A percentile compares a stretch with the other conserved stretches of the same genome.
phyloP scores from a whole-genome alignment of 176 grass and related monocot species.

The Sorghum bicolor region DNA sequence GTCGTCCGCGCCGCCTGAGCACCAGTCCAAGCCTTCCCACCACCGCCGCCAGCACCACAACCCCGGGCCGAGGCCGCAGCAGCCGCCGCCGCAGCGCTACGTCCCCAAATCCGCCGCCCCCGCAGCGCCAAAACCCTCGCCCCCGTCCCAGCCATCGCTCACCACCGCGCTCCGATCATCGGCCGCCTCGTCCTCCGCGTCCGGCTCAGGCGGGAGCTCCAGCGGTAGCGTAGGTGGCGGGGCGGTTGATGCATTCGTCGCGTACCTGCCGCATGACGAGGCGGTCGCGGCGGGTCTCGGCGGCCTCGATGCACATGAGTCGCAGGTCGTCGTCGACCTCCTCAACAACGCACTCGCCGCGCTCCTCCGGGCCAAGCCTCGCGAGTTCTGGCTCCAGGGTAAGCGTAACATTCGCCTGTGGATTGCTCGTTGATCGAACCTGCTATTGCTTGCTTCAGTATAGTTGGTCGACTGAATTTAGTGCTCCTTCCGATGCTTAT shows the following conservation, averaged over 20 bases:
- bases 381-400: constrained; percentile 57
- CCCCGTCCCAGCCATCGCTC: constrained; percentile 40
- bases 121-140: constrained; percentile 32
- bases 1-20: constrained; percentile 38
- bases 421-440: neutral
- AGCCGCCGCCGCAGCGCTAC: constrained; percentile 41
- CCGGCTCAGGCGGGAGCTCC: constrained; percentile 4
- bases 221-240: neutral
- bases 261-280: constrained; percentile 93
- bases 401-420: neutral
- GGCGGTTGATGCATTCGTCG: constrained; percentile 47
- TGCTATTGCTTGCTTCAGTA: neutral
- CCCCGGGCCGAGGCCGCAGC: constrained; percentile 21
- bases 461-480: constrained; percentile 2
- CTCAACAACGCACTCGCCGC: constrained; percentile 67
- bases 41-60: constrained; percentile 37
- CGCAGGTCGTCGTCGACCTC: constrained; percentile 85
- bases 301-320: constrained; percentile 81
- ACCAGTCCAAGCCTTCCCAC: constrained; percentile 38
- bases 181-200: constrained; percentile 36
- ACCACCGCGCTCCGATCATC: constrained; percentile 64
- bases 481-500: neutral
- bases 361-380: constrained; percentile 61
- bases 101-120: constrained; percentile 46
- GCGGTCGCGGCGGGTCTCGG: constrained; percentile 78